These are phyloP conservation scores for Discostella stelligeroides DNA, from an alignment of 108 stramenopile species.

Conservation along the genomic window DNA sequence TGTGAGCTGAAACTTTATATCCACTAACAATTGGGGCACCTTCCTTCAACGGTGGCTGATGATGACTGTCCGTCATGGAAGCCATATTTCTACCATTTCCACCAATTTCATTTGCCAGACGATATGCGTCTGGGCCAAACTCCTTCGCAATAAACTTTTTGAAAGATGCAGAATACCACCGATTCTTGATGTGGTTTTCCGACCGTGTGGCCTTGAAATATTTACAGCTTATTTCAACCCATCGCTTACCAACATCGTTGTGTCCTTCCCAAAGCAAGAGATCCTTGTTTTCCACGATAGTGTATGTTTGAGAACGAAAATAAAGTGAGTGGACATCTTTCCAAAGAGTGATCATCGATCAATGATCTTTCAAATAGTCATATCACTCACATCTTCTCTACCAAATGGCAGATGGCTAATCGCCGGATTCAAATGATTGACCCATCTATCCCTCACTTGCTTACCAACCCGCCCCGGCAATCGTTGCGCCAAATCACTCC, in stretches of 20 bases:
- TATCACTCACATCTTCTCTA: slow-evolving; percentile 59
- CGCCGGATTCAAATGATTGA: slow-evolving; percentile 88
- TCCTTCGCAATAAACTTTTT: slow-evolving; percentile 46
- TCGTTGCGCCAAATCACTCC: slow-evolving; percentile 84
- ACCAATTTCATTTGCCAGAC: slow-evolving; percentile 10
- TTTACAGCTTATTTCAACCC: slow-evolving; percentile 89
- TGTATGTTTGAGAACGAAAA: background rate
- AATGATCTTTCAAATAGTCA: background rate
- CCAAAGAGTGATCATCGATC: background rate
- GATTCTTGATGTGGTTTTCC: slow-evolving; percentile 92
- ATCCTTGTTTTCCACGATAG: slow-evolving; percentile 44
- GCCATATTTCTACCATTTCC: background rate
- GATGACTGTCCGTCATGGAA: background rate
- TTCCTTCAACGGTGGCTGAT: too few relatives aligned
- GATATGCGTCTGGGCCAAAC: slow-evolving; percentile 45
- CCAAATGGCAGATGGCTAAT: slow-evolving; percentile 84
- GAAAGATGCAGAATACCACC: slow-evolving; percentile 89
- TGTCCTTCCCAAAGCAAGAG: slow-evolving; percentile 83
- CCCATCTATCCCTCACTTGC: slow-evolving; percentile 91
- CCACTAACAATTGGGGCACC: too few relatives aligned
- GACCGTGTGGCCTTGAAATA: slow-evolving; percentile 75
- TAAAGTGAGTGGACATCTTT: background rate
- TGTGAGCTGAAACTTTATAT: too few relatives aligned
- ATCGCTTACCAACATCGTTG: slow-evolving; percentile 76
- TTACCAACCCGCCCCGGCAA: slow-evolving; percentile 89